Evolutionary conservation across 768 basidiomycete genomes (phyloP), one percentile per base, ranked within the genome.

Genomic region (Artomyces pyxidatus): DNA sequence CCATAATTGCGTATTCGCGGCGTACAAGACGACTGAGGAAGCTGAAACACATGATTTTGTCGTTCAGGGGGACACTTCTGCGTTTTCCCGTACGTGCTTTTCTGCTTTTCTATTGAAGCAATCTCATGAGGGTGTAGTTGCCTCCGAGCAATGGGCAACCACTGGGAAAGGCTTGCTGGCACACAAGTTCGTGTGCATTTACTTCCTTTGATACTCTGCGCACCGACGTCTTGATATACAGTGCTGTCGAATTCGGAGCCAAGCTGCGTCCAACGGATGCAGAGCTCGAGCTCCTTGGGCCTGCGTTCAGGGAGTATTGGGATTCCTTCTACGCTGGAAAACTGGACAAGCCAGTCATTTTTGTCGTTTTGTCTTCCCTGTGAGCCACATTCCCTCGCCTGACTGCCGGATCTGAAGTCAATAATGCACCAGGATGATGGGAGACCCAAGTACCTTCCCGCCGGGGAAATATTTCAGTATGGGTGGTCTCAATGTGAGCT

Each of bases 291-390:
- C 66, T 67, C 14, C 62, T 83, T 29, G 70, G 70, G 1, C 69
- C 75, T 9, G 68, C 60, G 5, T 83, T 83, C 55, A 58, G 67
- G 25, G 41, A 64, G 22, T 63, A 69, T 37, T 82, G 80, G 81
- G 62, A 70, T 6, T 59, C 63, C 11, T 76, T 73, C 59, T 83
- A 76, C 37, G 71, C 62, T 21, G 63, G 67, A 25, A 69, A 66
- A 2, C 73, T 75, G 0, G 83, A 83, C 57, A 83, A 82, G 56
- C 71, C 79, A 9, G 73, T 77, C 3, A 56, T 75, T 50, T 65
- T 71, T 37, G 57, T 79, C 10, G 71, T 69, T 0, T 51, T 67
- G 0, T 51, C 72, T 21, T 61, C 73, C 3, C 69, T 67, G 76
- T 82, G 56, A 43, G 70, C n/a, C n/a, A n/a, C n/a, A n/a, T n/a